Percentiles rank a stretch among this genome's conserved stretches.
Conservation (phyloP, 140 eudicot genomes). For the Flaveria floridana region DNA sequence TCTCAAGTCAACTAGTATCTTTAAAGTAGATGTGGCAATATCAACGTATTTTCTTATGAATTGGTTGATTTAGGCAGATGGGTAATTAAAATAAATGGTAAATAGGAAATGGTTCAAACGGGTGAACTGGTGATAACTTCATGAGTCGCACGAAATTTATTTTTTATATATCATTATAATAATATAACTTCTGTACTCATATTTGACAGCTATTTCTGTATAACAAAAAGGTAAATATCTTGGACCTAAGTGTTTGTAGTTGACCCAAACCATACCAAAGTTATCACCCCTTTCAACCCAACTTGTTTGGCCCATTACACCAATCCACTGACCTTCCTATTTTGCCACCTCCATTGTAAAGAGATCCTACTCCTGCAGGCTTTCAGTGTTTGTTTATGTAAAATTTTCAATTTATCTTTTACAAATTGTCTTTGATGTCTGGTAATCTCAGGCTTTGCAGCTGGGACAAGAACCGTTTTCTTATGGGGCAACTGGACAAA, state of each 20-base stretch:
- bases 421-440: background rate
- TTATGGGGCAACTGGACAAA: conserved; percentile 54
- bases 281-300: background rate
- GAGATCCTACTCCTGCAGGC: background rate
- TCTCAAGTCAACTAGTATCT: background rate
- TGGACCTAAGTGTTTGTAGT: background rate
- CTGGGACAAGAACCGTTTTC: conserved; percentile 75
- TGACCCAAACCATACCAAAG: conserved; percentile 11
- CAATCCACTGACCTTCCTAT: background rate
- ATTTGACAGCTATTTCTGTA: background rate
- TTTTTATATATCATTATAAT: background rate
- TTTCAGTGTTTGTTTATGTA: background rate
- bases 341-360: background rate
- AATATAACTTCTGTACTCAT: background rate
- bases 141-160: background rate
- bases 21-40: conserved; percentile 1
- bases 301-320: conserved; percentile 1
- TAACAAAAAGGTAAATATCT: background rate
- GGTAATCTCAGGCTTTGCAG: conserved; percentile 72
- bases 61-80: background rate
- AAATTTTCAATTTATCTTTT: background rate
- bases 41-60: background rate
- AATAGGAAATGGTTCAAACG: conserved; percentile 1
- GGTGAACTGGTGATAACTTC: background rate
- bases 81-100: background rate